Conservation (phyloP, 441 rosid genomes). For the Omphalea diandra region DNA sequence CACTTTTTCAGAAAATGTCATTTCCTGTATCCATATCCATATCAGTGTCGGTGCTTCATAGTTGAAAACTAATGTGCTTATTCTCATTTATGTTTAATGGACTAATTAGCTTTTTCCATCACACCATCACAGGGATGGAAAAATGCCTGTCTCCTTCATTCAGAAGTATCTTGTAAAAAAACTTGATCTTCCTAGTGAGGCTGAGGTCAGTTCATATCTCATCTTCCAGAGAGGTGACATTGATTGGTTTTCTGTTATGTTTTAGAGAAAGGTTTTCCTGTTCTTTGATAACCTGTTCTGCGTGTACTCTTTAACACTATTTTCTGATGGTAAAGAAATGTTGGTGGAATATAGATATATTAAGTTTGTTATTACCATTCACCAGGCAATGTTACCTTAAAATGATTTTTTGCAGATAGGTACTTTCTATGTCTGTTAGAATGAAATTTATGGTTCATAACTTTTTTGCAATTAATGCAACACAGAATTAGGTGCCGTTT, state of each 20-base stretch:
- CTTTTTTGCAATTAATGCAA: too few relatives aligned
- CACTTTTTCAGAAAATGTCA: too few relatives aligned
- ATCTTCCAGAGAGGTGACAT: neutral
- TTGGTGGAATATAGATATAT: too few relatives aligned
- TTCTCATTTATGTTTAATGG: neutral
- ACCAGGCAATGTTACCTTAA: too few relatives aligned
- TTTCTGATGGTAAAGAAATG: neutral
- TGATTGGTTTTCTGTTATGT: too few relatives aligned
- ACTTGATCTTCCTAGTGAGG: constrained; percentile 52
- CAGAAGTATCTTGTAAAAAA: constrained; percentile 69
- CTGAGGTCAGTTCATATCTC: constrained; percentile 49
- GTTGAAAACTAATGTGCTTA: neutral
- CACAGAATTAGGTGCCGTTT: too few relatives aligned
- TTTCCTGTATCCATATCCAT: too few relatives aligned
- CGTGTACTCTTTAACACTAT: neutral
- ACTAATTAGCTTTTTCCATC: constrained; percentile 13
- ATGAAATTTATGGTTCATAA: too few relatives aligned
- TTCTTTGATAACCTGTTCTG: neutral
- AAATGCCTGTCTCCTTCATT: constrained; percentile 58
- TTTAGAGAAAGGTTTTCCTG: neutral
- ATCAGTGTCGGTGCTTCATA: too few relatives aligned
- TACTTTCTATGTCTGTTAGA: too few relatives aligned
- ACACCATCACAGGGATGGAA: constrained; percentile 60
- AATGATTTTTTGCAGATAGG: too few relatives aligned
- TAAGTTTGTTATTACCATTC: too few relatives aligned